These are phyloP conservation scores for Mortierella alpina DNA, from an alignment of 192 early-diverging fungal species.

Conservation along the genomic window DNA sequence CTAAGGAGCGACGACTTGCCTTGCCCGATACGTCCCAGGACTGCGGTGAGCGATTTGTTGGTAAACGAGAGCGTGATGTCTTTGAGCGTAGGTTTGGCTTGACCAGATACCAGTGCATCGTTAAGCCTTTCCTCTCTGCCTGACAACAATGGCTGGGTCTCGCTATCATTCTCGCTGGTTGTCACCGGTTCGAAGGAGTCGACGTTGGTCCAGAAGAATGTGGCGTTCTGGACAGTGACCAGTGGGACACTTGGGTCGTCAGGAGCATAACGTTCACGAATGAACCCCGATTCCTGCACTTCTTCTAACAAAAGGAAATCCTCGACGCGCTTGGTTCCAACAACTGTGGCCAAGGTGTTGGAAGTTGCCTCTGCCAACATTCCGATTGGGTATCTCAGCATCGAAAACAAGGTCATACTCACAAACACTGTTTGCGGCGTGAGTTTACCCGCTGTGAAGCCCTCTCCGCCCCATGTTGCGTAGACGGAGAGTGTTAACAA, in stretches of 20 bases:
- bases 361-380: slow-evolving; percentile 69
- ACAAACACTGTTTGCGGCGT: slow-evolving; percentile 69
- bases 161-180: neutral
- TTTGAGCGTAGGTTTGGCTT: slow-evolving; percentile 24
- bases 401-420: slow-evolving; percentile 70
- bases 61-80: slow-evolving; percentile 42
- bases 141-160: slow-evolving; percentile 13
- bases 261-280: neutral
- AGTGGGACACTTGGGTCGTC: neutral
- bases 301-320: slow-evolving; percentile 54
- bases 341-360: slow-evolving; percentile 59
- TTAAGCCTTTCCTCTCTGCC: neutral
- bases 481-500: slow-evolving; percentile 28
- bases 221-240: slow-evolving; percentile 10
- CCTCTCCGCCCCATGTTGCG: slow-evolving; percentile 41
- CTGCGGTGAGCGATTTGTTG: slow-evolving; percentile 66
- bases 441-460: slow-evolving; percentile 18
- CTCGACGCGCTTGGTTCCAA: slow-evolving; percentile 65
- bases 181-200: neutral
- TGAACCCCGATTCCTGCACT: slow-evolving; percentile 2
- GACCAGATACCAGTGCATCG: neutral
- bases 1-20: slow-evolving; percentile 65
- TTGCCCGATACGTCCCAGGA: slow-evolving; percentile 67
- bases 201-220: slow-evolving; percentile 14
- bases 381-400: slow-evolving; percentile 65